Percentiles rank a stretch among this genome's conserved stretches.
Conservation (phyloP, 2,329 filamentous ascomycete genomes). For the Coleophoma cylindrospora region DNA sequence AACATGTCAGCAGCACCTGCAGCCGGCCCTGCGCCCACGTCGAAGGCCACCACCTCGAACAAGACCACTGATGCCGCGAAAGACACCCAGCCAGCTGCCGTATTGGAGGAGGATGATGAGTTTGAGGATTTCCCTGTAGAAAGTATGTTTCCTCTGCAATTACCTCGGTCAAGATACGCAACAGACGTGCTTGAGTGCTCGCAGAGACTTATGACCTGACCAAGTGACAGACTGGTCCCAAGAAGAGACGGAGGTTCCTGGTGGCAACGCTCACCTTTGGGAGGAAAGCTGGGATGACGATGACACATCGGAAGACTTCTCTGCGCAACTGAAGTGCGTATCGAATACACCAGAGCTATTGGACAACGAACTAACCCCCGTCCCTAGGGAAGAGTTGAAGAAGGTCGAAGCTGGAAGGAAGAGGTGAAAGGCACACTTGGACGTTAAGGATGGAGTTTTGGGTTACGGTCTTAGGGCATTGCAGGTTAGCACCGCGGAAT, state of each 20-base stretch:
- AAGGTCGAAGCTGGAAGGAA: constrained; percentile 80
- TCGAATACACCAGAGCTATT: constrained; percentile 3
- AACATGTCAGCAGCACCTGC: constrained; percentile 26
- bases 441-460: constrained; percentile 2
- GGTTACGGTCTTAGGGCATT: constrained; percentile 7
- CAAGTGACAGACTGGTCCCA: constrained; percentile 73
- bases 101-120: constrained; percentile 95
- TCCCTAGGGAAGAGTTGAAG: constrained; percentile 77
- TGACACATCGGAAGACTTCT: constrained; percentile 95
- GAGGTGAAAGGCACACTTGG: constrained; percentile 36
- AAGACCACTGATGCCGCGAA: constrained; percentile 28
- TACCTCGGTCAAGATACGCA: not conserved
- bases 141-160: constrained; percentile 47
- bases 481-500: not conserved
- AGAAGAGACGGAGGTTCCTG: constrained; percentile 83
- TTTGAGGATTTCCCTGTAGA: constrained; percentile 99
- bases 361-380: constrained; percentile 1
- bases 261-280: constrained; percentile 80
- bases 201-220: not conserved
- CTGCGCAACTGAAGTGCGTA: constrained; percentile 82
- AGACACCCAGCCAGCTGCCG: constrained; percentile 40
- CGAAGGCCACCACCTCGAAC: constrained; percentile 16
- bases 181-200: not conserved
- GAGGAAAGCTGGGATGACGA: constrained; percentile 99
- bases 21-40: constrained; percentile 18